Evolutionary conservation across 441 rosid genomes (phyloP).

Genomic region (Gossypium aridum): DNA sequence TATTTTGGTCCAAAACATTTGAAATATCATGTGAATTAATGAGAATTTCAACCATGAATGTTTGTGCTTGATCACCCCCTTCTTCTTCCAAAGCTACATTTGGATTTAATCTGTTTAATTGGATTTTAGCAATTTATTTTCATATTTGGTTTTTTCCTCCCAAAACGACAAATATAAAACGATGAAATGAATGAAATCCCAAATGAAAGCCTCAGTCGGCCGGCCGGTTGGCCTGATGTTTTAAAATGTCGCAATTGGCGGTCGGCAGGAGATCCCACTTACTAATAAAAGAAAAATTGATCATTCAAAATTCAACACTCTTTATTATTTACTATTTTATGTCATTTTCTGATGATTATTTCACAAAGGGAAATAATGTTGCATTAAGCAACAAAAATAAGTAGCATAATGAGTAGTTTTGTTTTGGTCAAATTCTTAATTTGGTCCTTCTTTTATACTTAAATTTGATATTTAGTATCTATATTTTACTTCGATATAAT

Average conservation of each 20-base stretch:
- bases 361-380: background rate
- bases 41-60: too few relatives aligned
- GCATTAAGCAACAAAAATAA: too few relatives aligned
- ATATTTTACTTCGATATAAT: too few relatives aligned
- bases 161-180: background rate
- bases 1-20: too few relatives aligned
- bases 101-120: slow-evolving; percentile 10
- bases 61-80: background rate
- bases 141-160: background rate
- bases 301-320: background rate
- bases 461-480: too few relatives aligned
- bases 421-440: too few relatives aligned
- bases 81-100: background rate
- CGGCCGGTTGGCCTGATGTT: background rate
- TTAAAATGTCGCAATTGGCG: background rate
- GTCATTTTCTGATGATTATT: background rate
- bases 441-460: too few relatives aligned
- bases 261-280: background rate
- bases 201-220: slow-evolving; percentile 1
- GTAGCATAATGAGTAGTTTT: too few relatives aligned
- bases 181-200: background rate
- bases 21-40: too few relatives aligned
- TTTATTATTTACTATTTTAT: background rate
- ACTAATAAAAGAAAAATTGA: slow-evolving; percentile 11
- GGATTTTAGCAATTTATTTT: background rate